Evolutionary conservation across 2,329 filamentous ascomycete species (phyloP).

Genomic region (Verticillium klebahnii): DNA sequence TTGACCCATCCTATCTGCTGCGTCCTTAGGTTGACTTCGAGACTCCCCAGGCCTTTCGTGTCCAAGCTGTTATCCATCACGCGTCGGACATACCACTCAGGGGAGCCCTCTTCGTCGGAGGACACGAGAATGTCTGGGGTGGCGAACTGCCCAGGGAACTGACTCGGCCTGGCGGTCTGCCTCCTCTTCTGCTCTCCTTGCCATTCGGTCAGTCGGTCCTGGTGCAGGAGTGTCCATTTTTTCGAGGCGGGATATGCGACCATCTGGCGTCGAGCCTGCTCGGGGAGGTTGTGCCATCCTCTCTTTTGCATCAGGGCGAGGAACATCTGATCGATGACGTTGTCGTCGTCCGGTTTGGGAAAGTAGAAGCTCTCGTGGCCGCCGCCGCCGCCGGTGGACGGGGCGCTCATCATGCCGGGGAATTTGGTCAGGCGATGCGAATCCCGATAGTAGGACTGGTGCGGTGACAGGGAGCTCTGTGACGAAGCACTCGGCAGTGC

Average conservation of each 20-base stretch:
- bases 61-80: conserved; percentile 95
- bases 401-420: conserved; percentile 24
- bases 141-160: conserved; percentile 49
- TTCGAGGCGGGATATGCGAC: conserved; percentile 88
- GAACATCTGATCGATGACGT: conserved; percentile 86
- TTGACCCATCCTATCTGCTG: conserved; percentile 98
- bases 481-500: conserved; percentile 52
- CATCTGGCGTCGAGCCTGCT: conserved; percentile 94
- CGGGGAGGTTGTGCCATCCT: conserved; percentile 94
- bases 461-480: conserved; percentile 48
- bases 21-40: conserved; percentile 91
- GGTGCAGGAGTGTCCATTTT: conserved; percentile 96
- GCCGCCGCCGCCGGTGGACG: conserved; percentile 26
- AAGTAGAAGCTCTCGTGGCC: conserved; percentile 55
- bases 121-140: conserved; percentile 67
- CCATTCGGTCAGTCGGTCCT: conserved; percentile 88
- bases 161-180: conserved; percentile 64
- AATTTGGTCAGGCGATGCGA: conserved; percentile 55
- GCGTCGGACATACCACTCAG: conserved; percentile 96
- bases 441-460: conserved; percentile 45
- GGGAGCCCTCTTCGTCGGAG: conserved; percentile 90
- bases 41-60: conserved; percentile 82
- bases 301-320: conserved; percentile 93
- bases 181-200: conserved; percentile 91
- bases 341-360: conserved; percentile 72